Evolutionary conservation across 495 filamentous ascomycete genomes (phyloP), one percentile per base, ranked within the genome.

Genomic region (Podospora bellae-mahoneyi): DNA sequence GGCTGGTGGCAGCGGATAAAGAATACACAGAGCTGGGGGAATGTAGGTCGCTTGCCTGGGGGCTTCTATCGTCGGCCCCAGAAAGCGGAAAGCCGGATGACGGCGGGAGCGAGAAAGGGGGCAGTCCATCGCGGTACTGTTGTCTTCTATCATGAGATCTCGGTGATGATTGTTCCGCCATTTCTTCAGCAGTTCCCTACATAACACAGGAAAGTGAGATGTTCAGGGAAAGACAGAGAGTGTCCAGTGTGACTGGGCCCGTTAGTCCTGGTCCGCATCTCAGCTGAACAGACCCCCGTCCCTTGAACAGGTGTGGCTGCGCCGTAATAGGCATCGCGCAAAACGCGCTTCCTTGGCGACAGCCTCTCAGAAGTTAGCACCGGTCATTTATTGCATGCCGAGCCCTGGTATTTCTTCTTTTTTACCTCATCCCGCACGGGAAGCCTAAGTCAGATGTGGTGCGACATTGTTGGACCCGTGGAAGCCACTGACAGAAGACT

Each of bases 371-470:
- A 58, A 58, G 55, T 10, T 26, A 58, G 55, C n/a, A 56, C 55
- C 55, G 55, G 55, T 26, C 55, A 20, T 20, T 58, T 58, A 58
- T 58, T 58, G 55, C 55, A 58, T 58, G 55, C 55, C 55, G 55
- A 58, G 55, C 55, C 55, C 55, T 26, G n/a, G 55, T 58, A 19
- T 20, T 19, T 58, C 23, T 58, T 58, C 55, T 58, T 58, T 58
- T 58, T 58, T 26, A 19, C 55, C n/a, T 58, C 55, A 58, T 58
- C 55, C 55, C 55, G 55, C 55, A 58, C 55, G 55, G 55, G 55
- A 58, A 26, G 55, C 55, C 55, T 23, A 58, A 26, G 39, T 48
- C 39, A 48, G 39, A 48, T 48, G 39, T 48, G 39, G 39, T 48
- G 39, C 39, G 39, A 48, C 39, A 48, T 48, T 48, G 39, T 48